Base-by-base conservation (phyloP, 768 basidiomycete genomes). In the Pleurotus platypus region DNA sequence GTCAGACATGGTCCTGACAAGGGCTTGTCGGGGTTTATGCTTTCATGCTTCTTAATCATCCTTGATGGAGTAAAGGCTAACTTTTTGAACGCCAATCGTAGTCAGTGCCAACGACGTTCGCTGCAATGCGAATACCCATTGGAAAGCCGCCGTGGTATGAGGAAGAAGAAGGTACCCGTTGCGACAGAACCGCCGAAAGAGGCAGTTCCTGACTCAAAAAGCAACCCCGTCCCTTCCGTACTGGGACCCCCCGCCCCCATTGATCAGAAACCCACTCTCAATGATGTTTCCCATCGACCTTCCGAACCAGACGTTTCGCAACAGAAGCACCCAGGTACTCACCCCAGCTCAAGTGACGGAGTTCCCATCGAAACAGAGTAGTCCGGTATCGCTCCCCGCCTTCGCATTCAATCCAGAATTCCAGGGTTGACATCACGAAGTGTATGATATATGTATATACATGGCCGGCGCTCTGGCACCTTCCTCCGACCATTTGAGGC, bases 41-140 rank as follows among this genome's bases (percentile, higher is more conserved):
- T 30, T 30, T 30, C 27, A 30, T 30, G 46, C 49, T 49, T 38
- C 43, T 39, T 57, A 61, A 38, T 53, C 49, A 64, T 57, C 47
- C 56, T 57, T 57, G 53, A 42, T 37, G 30, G 27, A 15, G 22
- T 46, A 43, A 50, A 73, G 15, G 69, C 61, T 57, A 48, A 56
- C 62, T 58, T 59, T 59, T 56, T 61, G 27, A 30, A 30, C 27
- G 20, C 22, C 37, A 24, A 39, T 6, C n/a, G 27, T 66, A 90
- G 89, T 68, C 89, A 90, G 74, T 90, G 89, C 65, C 81, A 81
- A 50, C 78, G 86, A 43, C 83, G 89, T 24, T 80, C 81, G 27
- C 79, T 89, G 49, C 80, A 75, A 57, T 90, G 89, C 66, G 85
- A 85, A 63, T 90, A 87, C 62, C 89, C 89, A 0, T 69, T 75